Base-by-base conservation (phyloP, 148 eudicot species). In the Rhododendron simsii region DNA sequence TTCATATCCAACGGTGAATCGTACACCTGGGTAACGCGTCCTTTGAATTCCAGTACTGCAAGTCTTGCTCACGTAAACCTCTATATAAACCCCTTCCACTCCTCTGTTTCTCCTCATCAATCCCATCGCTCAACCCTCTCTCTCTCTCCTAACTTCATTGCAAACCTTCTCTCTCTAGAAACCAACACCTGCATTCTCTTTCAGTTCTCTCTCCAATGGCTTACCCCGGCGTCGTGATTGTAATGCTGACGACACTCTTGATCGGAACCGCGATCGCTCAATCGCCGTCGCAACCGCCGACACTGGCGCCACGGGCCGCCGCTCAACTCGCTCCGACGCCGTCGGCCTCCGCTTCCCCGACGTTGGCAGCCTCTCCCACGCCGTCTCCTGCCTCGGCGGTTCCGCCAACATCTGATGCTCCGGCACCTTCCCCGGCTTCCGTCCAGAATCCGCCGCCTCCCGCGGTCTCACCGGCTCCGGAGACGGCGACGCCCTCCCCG, bases 221-320 rank as follows among this genome's bases (percentile, higher is more conserved):
- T 37, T 6, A 12, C 69, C 39, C 84, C 14, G 2, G 30, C 16
- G 0, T 35, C 30, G 16, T 13, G 51, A 13, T 39, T 2, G 18
- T 6, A n/a, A 6, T 41, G 33, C 47, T 82, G 50, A 61, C 45
- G 50, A 11, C 51, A 12, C 39, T 82, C 21, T n/a, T 82, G 20
- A 37, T 82, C 18, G 84, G 74, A 61, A 39, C 41, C 20, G 53
- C 51, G 51, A 41, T 82, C 35, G 84, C 84, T 61, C 75, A 82
- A 28, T 33, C 69, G 7, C 71, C 81, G 2, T 15, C 57, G 9
- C 48, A 13, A 3, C 39, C 57, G 35, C 81, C 81, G 57, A n/a
- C 18, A 4, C 3, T 4, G 30, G 10, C 41, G 14, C 63, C 65
- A 15, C 18, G 8, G 59, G 5, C 20, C 5, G 15, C 14, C 55